These are phyloP conservation scores for Colletotrichum simmondsii DNA, from an alignment of 2,329 filamentous ascomycete genomes.

Conservation along the genomic window DNA sequence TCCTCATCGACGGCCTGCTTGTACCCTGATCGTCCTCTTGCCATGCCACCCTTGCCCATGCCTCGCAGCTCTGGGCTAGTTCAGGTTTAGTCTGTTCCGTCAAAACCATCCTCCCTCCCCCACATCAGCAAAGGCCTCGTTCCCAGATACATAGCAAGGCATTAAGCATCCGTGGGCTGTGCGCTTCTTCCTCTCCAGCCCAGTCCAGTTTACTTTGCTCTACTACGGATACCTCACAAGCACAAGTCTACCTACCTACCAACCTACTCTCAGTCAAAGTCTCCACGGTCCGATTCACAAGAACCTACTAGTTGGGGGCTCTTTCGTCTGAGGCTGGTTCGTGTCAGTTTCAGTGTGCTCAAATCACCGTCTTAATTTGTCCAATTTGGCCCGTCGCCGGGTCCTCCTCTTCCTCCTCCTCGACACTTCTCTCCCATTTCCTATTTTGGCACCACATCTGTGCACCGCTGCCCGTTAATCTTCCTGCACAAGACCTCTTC, in stretches of 20 bases:
- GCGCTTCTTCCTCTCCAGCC: slow-evolving; percentile 37
- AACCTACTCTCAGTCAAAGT: no score
- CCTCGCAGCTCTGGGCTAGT: slow-evolving; percentile 50
- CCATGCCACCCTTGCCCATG: slow-evolving; percentile 49
- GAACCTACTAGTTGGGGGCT: slow-evolving; percentile 34
- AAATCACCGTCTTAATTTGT: slow-evolving; percentile 38
- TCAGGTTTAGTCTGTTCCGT: slow-evolving; percentile 50
- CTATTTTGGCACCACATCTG: slow-evolving; percentile 51
- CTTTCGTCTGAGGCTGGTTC: slow-evolving; percentile 41
- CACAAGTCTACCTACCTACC: no score
- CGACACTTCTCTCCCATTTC: slow-evolving; percentile 50
- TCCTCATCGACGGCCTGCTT: slow-evolving; percentile 26
- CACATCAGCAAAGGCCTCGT: slow-evolving; percentile 43
- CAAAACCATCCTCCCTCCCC: slow-evolving; percentile 45
- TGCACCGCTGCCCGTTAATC: slow-evolving; percentile 45
- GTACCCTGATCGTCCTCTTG: slow-evolving; percentile 42
- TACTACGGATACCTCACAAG: slow-evolving; percentile 3
- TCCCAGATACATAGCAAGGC: slow-evolving; percentile 46
- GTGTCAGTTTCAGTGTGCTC: slow-evolving; percentile 41
- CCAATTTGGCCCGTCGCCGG: slow-evolving; percentile 39
- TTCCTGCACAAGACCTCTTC: slow-evolving; percentile 28
- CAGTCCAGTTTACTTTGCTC: slow-evolving; percentile 38
- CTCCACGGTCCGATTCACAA: slow-evolving; percentile 36
- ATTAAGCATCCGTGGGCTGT: slow-evolving; percentile 42
- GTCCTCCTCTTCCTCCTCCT: slow-evolving; percentile 38